These are phyloP conservation scores for Fusarium sp. DNA, from an alignment of 2,329 filamentous ascomycete genomes.

Conservation along the genomic window DNA sequence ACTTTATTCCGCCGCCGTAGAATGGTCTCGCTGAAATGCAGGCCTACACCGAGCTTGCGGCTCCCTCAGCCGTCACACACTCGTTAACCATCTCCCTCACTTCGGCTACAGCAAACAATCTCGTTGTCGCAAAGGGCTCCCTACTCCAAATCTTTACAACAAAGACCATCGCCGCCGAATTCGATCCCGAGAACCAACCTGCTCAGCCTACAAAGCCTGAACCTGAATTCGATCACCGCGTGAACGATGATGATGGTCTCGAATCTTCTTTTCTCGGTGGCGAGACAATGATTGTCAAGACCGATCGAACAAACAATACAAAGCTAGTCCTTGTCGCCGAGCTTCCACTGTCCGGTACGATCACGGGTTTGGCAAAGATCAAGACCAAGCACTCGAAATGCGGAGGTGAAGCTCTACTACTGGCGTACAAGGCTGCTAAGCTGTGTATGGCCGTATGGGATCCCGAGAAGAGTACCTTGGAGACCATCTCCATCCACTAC, in stretches of 20 bases:
- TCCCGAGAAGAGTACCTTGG: slow-evolving; percentile 79
- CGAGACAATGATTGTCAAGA: slow-evolving; percentile 70
- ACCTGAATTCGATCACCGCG: slow-evolving; percentile 63
- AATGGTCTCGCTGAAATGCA: slow-evolving; percentile 75
- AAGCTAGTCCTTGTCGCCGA: slow-evolving; percentile 89
- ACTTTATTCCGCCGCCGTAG: slow-evolving; percentile 41
- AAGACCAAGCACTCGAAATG: slow-evolving; percentile 79
- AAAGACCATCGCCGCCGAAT: slow-evolving; percentile 73
- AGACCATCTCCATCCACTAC: slow-evolving; percentile 95
- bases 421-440: slow-evolving; percentile 92
- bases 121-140: slow-evolving; percentile 92
- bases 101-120: slow-evolving; percentile 80
- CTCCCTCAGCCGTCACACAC: slow-evolving; percentile 94
- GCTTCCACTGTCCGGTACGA: slow-evolving; percentile 83
- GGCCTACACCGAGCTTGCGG: slow-evolving; percentile 95
- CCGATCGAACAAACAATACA: slow-evolving; percentile 73
- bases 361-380: slow-evolving; percentile 84
- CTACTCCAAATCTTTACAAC: slow-evolving; percentile 90
- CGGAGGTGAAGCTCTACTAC: slow-evolving; percentile 83
- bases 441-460: slow-evolving; percentile 96
- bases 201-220: slow-evolving; percentile 55
- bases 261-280: slow-evolving; percentile 74
- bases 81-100: slow-evolving; percentile 83
- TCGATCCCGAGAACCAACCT: slow-evolving; percentile 60
- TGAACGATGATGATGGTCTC: slow-evolving; percentile 71